These are phyloP conservation scores for Spergularia azorica DNA, from an alignment of 179 eudicot genomes.

Conservation along the genomic window DNA sequence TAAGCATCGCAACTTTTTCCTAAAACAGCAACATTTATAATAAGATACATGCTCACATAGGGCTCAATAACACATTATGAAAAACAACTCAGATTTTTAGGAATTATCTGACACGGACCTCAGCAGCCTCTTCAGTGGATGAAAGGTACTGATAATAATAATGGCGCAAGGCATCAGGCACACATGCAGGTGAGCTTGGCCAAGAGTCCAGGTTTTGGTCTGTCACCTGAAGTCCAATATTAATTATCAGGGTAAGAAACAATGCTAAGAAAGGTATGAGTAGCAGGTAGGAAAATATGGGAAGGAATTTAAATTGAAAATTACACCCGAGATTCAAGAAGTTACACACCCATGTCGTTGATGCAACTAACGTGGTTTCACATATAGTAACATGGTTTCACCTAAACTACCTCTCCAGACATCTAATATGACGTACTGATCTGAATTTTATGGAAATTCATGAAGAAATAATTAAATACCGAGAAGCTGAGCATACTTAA, in stretches of 20 bases:
- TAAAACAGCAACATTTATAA: constrained; percentile 3
- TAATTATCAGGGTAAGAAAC: constrained; percentile 7
- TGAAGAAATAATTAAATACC: background rate
- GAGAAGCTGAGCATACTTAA: background rate
- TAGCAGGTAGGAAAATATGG: background rate
- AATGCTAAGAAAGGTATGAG: background rate
- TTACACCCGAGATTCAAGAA: background rate
- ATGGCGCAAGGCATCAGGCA: constrained; percentile 92
- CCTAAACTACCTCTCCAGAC: background rate
- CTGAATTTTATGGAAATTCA: background rate
- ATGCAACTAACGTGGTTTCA: background rate
- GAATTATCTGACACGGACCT: constrained; percentile 51
- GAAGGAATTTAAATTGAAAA: background rate
- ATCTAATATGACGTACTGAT: background rate
- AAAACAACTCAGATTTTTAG: background rate
- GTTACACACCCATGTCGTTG: background rate
- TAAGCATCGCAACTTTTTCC: constrained; percentile 90
- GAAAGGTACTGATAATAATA: constrained; percentile 96
- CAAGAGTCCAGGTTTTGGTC: constrained; percentile 93
- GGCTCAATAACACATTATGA: background rate
- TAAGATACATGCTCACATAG: constrained; percentile 5
- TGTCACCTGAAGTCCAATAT: constrained; percentile 62
- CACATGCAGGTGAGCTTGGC: constrained; percentile 85
- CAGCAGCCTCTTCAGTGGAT: constrained; percentile 93
- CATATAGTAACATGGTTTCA: background rate